Evolutionary conservation across 163 green algal species (phyloP).

Genomic region (Chlamydomonas reinhardtii): DNA sequence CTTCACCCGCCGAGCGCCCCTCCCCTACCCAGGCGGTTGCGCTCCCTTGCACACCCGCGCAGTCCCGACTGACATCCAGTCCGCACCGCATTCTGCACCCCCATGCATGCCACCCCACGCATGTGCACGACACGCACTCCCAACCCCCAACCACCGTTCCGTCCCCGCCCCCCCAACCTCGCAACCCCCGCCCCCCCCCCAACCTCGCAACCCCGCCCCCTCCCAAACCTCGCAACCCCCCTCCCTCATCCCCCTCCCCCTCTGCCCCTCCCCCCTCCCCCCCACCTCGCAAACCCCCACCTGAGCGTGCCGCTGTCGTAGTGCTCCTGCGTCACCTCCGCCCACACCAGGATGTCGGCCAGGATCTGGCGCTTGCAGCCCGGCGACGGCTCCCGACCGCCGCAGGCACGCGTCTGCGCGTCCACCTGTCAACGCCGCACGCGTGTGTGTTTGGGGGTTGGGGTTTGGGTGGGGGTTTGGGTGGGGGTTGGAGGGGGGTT

Average conservation of each 20-base stretch:
- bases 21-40: too few species aligned
- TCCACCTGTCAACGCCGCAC: conserved; percentile 11
- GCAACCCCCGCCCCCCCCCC: too few species aligned
- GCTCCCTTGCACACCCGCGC: too few species aligned
- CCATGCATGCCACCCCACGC: too few species aligned
- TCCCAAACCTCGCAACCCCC: too few species aligned
- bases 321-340: conserved; percentile 64
- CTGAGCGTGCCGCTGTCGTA: conserved; percentile 59
- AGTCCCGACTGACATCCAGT: too few species aligned
- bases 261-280: not conserved
- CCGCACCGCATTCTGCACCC: too few species aligned
- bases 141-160: not conserved
- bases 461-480: too few species aligned
- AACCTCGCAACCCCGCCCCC: too few species aligned
- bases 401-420: conserved; percentile 5
- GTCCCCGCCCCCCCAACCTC: too few species aligned
- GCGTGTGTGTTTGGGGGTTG: not conserved
- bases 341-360: conserved; percentile 73
- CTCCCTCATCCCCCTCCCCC: not conserved
- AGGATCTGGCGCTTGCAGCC: conserved; percentile 64
- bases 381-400: conserved; percentile 6
- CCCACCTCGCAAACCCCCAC: conserved; percentile 35
- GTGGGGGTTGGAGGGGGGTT: not conserved
- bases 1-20: too few species aligned
- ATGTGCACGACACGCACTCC: too few species aligned